Conservation (phyloP, 768 basidiomycete species). For the Mycena pura region DNA sequence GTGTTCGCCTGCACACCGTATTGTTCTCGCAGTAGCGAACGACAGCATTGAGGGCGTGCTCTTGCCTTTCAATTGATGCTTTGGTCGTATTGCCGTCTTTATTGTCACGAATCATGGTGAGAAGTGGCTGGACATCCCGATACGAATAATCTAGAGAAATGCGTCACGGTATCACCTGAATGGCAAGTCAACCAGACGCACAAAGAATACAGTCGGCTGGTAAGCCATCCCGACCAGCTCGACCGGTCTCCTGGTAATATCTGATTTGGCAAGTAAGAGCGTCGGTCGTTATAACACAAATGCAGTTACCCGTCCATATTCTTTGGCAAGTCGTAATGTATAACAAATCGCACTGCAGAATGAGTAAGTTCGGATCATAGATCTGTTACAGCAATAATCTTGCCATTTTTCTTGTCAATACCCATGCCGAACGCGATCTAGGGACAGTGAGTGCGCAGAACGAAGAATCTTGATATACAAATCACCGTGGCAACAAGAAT, state of each 20-base stretch:
- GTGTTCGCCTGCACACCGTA: constrained; percentile 85
- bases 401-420: constrained; percentile 86
- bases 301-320: constrained; percentile 79
- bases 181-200: no score
- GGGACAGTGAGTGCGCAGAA: neutral
- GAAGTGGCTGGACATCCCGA: constrained; percentile 60
- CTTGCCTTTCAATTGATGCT: constrained; percentile 72
- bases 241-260: constrained; percentile 95
- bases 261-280: constrained; percentile 41
- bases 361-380: neutral
- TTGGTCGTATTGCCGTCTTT: constrained; percentile 50
- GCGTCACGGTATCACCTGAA: neutral
- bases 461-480: constrained; percentile 1
- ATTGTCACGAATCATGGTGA: constrained; percentile 66
- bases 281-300: neutral
- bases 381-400: constrained; percentile 19
- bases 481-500: constrained; percentile 94
- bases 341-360: constrained; percentile 83
- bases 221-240: constrained; percentile 91
- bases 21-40: constrained; percentile 82
- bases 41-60: constrained; percentile 69
- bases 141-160: constrained; percentile 66
- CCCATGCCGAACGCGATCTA: constrained; percentile 96
- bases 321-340: constrained; percentile 84
- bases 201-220: constrained; percentile 88